A percentile compares a stretch with the other conserved stretches of the same genome.
These are phyloP conservation scores for Venustampulla echinocandica DNA, from an alignment of 495 filamentous ascomycete species.

Conservation along the genomic window DNA sequence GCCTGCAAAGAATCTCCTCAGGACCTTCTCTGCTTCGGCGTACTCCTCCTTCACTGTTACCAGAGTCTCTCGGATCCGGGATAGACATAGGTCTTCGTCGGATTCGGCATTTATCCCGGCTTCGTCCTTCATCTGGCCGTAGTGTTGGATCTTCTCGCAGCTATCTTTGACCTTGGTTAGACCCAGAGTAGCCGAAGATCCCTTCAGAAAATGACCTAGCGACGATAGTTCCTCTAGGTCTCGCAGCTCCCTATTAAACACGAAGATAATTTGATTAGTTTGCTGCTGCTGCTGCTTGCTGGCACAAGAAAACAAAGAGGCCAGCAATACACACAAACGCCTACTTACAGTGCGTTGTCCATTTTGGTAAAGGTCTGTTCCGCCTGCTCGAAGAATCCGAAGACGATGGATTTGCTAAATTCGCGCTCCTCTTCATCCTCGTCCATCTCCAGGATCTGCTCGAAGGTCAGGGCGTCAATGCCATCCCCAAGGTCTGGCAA, in stretches of 20 bases:
- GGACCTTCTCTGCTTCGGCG: constrained; percentile 56
- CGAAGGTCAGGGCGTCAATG: constrained; percentile 74
- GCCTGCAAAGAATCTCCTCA: constrained; percentile 54
- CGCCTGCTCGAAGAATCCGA: constrained; percentile 89
- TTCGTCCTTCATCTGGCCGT: constrained; percentile 69
- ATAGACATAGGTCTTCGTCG: constrained; percentile 55
- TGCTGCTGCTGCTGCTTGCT: not conserved
- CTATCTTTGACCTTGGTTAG: constrained; percentile 84
- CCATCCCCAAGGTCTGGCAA: constrained; percentile 49
- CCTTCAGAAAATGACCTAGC: constrained; percentile 93
- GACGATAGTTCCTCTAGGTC: constrained; percentile 66
- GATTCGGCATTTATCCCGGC: constrained; percentile 55
- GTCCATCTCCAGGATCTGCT: constrained; percentile 64
- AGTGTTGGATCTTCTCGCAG: constrained; percentile 96
- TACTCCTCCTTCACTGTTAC: constrained; percentile 67
- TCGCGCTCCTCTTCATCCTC: constrained; percentile 26
- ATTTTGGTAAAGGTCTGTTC: constrained; percentile 79
- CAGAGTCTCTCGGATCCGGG: constrained; percentile 61
- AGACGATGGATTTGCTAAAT: constrained; percentile 72
- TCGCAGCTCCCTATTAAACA: constrained; percentile 46
- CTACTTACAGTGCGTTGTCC: constrained; percentile 68
- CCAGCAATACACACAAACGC: not conserved
- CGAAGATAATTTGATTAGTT: not conserved
- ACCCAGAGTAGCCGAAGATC: constrained; percentile 93
- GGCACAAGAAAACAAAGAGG: not conserved